phyloP scores from a whole-genome alignment of 306 rosid species.

The Lupinus albus region DNA sequence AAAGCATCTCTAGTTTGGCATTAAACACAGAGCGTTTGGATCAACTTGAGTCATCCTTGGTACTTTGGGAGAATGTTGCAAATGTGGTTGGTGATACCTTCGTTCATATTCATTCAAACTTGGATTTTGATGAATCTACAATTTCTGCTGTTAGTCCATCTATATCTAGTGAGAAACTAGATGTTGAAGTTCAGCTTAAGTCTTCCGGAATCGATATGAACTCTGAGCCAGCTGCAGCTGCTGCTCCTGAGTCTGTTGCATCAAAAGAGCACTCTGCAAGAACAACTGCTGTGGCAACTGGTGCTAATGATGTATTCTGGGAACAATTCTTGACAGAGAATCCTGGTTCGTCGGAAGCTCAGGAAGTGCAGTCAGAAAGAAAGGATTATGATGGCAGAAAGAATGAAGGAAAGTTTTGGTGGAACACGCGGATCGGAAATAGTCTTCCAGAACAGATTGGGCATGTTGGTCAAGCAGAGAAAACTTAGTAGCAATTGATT shows the following conservation, averaged over 20 bases:
- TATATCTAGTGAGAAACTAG: conserved; percentile 55
- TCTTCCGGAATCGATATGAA: conserved; percentile 87
- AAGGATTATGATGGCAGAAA: conserved; percentile 55
- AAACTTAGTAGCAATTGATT: conserved; percentile 56
- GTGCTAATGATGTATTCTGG: conserved; percentile 92
- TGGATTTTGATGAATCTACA: conserved; percentile 69
- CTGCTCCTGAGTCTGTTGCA: conserved; percentile 51
- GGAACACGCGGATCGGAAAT: conserved; percentile 65
- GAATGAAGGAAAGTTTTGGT: conserved; percentile 74
- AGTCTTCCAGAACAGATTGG: conserved; percentile 78
- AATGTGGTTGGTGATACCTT: conserved; percentile 40
- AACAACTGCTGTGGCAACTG: conserved; percentile 46
- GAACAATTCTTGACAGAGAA: conserved; percentile 95
- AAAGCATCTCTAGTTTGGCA: conserved; percentile 37
- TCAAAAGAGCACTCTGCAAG: conserved; percentile 53
- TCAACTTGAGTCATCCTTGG: conserved; percentile 67
- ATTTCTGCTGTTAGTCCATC: conserved; percentile 60
- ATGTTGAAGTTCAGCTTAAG: conserved; percentile 53
- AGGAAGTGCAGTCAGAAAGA: conserved; percentile 68
- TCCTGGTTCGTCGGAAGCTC: conserved; percentile 86
- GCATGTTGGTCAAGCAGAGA: conserved; percentile 73
- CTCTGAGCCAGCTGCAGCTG: conserved; percentile 59
- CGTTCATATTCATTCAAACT: conserved; percentile 46
- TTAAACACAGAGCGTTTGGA: conserved; percentile 54
- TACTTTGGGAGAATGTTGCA: conserved; percentile 72